A percentile compares a stretch with the other conserved stretches of the same genome.
Evolutionary conservation across 192 early-diverging fungal species (phyloP).

Genomic region (Entomortierella beljakovae): DNA sequence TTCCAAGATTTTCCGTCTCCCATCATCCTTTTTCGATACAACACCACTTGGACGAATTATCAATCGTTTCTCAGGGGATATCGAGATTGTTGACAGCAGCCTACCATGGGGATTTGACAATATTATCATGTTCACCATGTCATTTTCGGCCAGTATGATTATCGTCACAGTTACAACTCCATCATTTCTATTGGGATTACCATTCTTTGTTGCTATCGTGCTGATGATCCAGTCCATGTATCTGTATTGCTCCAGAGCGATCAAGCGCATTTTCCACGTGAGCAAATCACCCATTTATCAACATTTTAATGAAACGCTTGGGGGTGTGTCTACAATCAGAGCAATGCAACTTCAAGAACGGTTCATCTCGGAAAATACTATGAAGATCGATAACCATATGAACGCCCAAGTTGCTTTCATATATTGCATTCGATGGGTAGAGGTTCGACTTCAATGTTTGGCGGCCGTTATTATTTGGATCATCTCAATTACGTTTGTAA

Average conservation of each 20-base stretch:
- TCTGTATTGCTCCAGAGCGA: slow-evolving; percentile 79
- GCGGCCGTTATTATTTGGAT: slow-evolving; percentile 81
- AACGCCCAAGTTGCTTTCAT: slow-evolving; percentile 18
- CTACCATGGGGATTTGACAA: slow-evolving; percentile 60
- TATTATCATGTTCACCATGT: slow-evolving; percentile 61
- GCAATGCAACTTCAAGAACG: slow-evolving; percentile 74
- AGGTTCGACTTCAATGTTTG: slow-evolving; percentile 82
- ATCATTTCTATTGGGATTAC: slow-evolving; percentile 71
- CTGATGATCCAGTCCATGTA: slow-evolving; percentile 74
- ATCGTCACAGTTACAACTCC: slow-evolving; percentile 76
- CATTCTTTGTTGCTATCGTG: slow-evolving; percentile 1
- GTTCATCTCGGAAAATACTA: slow-evolving; percentile 65
- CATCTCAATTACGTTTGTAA: slow-evolving; percentile 70
- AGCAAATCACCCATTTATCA: slow-evolving; percentile 81
- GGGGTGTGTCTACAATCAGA: slow-evolving; percentile 82
- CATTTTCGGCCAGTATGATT: slow-evolving; percentile 62
- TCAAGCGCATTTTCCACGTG: slow-evolving; percentile 79
- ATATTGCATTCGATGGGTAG: slow-evolving; percentile 79
- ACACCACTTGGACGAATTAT: slow-evolving; percentile 79
- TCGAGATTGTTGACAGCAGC: slow-evolving; percentile 66
- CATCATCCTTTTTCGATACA: slow-evolving; percentile 87
- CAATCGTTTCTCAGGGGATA: slow-evolving; percentile 89
- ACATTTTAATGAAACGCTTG: slow-evolving; percentile 84
- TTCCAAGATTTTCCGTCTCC: slow-evolving; percentile 68
- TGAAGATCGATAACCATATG: slow-evolving; percentile 1